Evolutionary conservation across 768 basidiomycete species (phyloP).

Genomic region (Glaciozyma martinii): DNA sequence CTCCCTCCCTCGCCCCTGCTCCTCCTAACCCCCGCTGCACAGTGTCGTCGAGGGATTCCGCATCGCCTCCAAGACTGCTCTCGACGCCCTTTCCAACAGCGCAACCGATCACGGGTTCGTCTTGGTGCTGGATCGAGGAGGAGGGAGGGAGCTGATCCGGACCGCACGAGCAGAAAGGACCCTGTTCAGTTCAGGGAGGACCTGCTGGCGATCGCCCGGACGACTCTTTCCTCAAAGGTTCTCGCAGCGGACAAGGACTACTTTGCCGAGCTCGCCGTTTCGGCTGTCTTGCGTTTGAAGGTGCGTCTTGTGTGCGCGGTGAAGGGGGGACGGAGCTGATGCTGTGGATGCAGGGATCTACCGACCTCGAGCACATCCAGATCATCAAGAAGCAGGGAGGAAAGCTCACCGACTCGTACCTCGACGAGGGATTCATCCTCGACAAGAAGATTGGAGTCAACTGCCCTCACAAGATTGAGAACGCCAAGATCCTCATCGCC

Average conservation of each 20-base stretch:
- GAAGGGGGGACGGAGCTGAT: background rate
- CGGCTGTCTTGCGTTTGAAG: conserved; percentile 87
- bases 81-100: conserved; percentile 71
- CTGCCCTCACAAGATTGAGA: conserved; percentile 88
- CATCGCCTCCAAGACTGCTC: conserved; percentile 74
- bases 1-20: no score
- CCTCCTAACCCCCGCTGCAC: background rate
- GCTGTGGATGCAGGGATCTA: conserved; percentile 61
- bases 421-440: conserved; percentile 97
- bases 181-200: conserved; percentile 69
- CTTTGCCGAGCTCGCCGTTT: conserved; percentile 94
- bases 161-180: conserved; percentile 50
- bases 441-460: conserved; percentile 92
- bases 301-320: conserved; percentile 39
- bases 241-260: conserved; percentile 94
- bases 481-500: conserved; percentile 90
- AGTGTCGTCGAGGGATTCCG: conserved; percentile 86
- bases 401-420: conserved; percentile 93
- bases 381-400: conserved; percentile 99
- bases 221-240: conserved; percentile 92
- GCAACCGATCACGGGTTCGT: conserved; percentile 75
- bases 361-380: conserved; percentile 94
- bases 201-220: conserved; percentile 90
- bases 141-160: background rate
- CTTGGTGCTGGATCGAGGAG: background rate